Evolutionary conservation across 1,284 basidiomycete genomes (phyloP).

Genomic region (Stereum hirsutum): DNA sequence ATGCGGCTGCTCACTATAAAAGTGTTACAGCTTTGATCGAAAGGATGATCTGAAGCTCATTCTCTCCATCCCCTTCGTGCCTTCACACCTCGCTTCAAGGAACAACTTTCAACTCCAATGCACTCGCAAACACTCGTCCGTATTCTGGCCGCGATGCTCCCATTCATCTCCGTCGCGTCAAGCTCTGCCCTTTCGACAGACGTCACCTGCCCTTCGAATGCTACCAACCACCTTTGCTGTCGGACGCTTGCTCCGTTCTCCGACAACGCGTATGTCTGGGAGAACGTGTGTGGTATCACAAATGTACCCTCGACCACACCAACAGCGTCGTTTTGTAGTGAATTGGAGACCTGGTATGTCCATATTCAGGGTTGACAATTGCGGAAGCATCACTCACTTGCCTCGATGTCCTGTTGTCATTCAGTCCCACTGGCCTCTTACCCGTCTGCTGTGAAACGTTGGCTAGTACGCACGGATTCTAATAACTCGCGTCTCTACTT

Average conservation of each 20-base stretch:
- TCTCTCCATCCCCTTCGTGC: too few relatives aligned
- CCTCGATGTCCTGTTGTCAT: too few relatives aligned
- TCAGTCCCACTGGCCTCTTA: too few relatives aligned
- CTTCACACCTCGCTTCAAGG: too few relatives aligned
- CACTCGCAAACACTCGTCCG: not conserved
- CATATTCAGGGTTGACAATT: not conserved
- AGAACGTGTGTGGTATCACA: conserved; percentile 9
- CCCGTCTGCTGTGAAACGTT: too few relatives aligned
- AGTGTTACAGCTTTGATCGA: too few relatives aligned
- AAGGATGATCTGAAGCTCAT: too few relatives aligned
- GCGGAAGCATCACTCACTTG: not conserved
- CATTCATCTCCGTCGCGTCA: too few relatives aligned
- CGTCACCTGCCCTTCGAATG: conserved; percentile 3
- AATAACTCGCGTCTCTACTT: too few relatives aligned
- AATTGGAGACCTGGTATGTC: conserved; percentile 6
- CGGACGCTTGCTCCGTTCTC: conserved; percentile 6
- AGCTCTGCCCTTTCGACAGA: not conserved
- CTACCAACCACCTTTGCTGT: conserved; percentile 9
- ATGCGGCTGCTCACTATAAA: too few relatives aligned
- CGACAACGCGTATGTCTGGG: conserved; percentile 10
- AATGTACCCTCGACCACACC: conserved; percentile 5
- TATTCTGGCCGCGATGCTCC: too few relatives aligned
- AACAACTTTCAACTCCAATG: not conserved
- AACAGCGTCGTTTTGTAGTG: conserved; percentile 7
- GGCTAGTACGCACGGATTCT: too few relatives aligned